Conservation (phyloP, 2,329 filamentous ascomycete species). For the Pestalotiopsis sp. region DNA sequence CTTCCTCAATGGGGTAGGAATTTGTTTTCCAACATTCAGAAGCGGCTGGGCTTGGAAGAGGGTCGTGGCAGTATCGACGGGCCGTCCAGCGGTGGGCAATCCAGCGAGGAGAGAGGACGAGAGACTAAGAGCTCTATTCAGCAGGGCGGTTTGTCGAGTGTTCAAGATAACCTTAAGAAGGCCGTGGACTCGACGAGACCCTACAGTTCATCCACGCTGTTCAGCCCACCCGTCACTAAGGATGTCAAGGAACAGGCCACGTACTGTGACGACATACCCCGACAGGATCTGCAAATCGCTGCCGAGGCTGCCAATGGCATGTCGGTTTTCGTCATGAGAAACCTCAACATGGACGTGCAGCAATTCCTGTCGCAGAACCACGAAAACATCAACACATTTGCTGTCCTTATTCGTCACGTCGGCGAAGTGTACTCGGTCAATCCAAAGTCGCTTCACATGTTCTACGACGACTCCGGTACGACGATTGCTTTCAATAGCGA, state of each 20-base stretch:
- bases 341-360: slow-evolving; percentile 47
- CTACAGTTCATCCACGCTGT: slow-evolving; percentile 74
- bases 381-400: slow-evolving; percentile 69
- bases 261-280: slow-evolving; percentile 80
- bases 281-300: slow-evolving; percentile 71
- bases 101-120: not conserved
- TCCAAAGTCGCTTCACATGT: slow-evolving; percentile 75
- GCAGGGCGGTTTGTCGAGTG: slow-evolving; percentile 34
- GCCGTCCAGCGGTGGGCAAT: not conserved
- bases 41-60: slow-evolving; percentile 67
- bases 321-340: slow-evolving; percentile 70
- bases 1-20: slow-evolving; percentile 32
- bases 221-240: slow-evolving; percentile 70
- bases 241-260: slow-evolving; percentile 79
- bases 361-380: slow-evolving; percentile 64
- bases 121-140: slow-evolving; percentile 51
- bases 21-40: slow-evolving; percentile 70
- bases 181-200: slow-evolving; percentile 79
- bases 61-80: slow-evolving; percentile 34
- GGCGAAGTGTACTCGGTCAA: slow-evolving; percentile 73
- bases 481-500: slow-evolving; percentile 92
- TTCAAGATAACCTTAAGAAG: slow-evolving; percentile 62
- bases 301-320: slow-evolving; percentile 72
- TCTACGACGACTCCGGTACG: slow-evolving; percentile 75
- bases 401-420: slow-evolving; percentile 68